A percentile compares a stretch with the other conserved stretches of the same genome.
phyloP scores from a whole-genome alignment of 2,329 filamentous ascomycete genomes.

The Tolypocladium pustulatum region DNA sequence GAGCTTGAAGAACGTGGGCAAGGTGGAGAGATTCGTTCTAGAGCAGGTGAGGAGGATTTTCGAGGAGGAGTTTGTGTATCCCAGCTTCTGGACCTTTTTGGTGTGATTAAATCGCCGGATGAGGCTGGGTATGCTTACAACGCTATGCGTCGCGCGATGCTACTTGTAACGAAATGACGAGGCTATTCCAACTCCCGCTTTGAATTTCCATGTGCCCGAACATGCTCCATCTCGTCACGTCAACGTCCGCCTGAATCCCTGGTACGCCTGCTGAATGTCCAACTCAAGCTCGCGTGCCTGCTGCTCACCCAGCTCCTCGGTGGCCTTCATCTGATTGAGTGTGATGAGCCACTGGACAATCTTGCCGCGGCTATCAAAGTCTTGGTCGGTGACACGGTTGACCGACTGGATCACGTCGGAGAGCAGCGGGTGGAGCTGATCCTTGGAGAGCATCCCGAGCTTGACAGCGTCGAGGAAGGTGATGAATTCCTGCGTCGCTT shows the following conservation, averaged over 20 bases:
- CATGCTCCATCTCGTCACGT: conserved; percentile 25
- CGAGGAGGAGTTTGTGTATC: conserved; percentile 97
- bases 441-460: conserved; percentile 85
- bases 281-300: conserved; percentile 83
- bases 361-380: conserved; percentile 92
- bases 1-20: conserved; percentile 94
- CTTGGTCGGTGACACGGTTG: conserved; percentile 89
- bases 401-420: conserved; percentile 95
- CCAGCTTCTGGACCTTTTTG: conserved; percentile 96
- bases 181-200: background rate
- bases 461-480: conserved; percentile 93
- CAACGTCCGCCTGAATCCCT: conserved; percentile 80
- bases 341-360: conserved; percentile 98
- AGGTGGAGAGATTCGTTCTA: conserved; percentile 94
- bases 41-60: conserved; percentile 96
- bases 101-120: conserved; percentile 39
- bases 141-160: background rate
- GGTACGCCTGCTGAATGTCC: conserved; percentile 89
- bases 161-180: background rate
- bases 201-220: background rate
- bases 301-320: conserved; percentile 78
- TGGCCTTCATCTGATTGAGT: conserved; percentile 94
- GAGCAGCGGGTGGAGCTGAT: conserved; percentile 88
- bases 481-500: conserved; percentile 96
- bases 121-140: background rate